Evolutionary conservation across 192 early-diverging fungal genomes (phyloP).

Genomic region (Chytriomyces sp.): DNA sequence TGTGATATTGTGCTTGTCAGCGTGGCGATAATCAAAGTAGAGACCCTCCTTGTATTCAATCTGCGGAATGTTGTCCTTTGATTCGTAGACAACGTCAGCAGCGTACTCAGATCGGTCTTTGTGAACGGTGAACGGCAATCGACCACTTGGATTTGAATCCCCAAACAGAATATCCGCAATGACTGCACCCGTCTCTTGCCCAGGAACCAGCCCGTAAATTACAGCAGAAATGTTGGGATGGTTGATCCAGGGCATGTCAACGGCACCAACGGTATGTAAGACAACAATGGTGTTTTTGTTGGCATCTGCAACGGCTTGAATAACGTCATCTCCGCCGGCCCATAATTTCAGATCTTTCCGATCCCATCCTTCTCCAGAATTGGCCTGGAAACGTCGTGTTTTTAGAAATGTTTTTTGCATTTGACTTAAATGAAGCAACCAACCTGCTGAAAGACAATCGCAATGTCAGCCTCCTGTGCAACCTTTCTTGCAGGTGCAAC

Average conservation of each 20-base stretch:
- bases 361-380: conserved; percentile 55
- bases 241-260: conserved; percentile 63
- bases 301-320: conserved; percentile 54
- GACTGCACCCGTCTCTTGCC: conserved; percentile 71
- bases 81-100: conserved; percentile 35
- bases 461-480: conserved; percentile 30
- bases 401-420: conserved; percentile 46
- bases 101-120: conserved; percentile 49
- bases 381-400: too few relatives aligned
- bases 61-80: conserved; percentile 13
- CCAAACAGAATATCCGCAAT: conserved; percentile 71
- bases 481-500: conserved; percentile 10
- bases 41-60: conserved; percentile 62
- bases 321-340: conserved; percentile 58
- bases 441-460: conserved; percentile 34
- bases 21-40: conserved; percentile 63
- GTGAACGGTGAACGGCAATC: conserved; percentile 71
- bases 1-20: conserved; percentile 50
- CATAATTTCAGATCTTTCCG: conserved; percentile 60
- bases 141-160: conserved; percentile 67
- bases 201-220: conserved; percentile 63
- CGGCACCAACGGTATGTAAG: conserved; percentile 60
- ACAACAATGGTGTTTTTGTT: conserved; percentile 68
- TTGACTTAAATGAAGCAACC: conserved; percentile 48
- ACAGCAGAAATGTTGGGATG: conserved; percentile 68